A percentile compares a stretch with the other conserved stretches of the same genome.
phyloP scores from a whole-genome alignment of 768 basidiomycete species.

The Tubosaeta sp. region DNA sequence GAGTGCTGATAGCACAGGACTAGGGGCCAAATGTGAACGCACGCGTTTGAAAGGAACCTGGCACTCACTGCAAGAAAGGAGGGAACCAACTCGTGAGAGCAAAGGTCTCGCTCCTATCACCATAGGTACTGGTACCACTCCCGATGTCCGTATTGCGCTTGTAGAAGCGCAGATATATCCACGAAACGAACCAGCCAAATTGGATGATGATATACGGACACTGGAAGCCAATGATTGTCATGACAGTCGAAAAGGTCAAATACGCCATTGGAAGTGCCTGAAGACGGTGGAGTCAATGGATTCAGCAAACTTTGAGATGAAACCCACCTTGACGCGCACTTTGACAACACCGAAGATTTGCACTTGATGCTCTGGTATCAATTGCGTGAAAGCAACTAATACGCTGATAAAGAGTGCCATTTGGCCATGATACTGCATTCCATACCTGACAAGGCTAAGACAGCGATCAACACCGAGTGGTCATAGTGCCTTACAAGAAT shows the following conservation, averaged over 20 bases:
- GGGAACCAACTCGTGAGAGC: constrained; percentile 96
- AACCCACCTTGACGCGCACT: constrained; percentile 80
- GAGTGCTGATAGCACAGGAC: constrained; percentile 65
- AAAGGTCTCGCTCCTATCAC: constrained; percentile 96
- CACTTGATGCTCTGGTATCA: constrained; percentile 97
- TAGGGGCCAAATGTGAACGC: constrained; percentile 28
- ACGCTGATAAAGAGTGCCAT: constrained; percentile 86
- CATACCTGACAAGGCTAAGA: constrained; percentile 53
- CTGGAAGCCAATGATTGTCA: constrained; percentile 80
- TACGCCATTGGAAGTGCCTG: constrained; percentile 94
- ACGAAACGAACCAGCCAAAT: constrained; percentile 97
- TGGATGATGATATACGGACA: constrained; percentile 92
- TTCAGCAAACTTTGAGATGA: background rate
- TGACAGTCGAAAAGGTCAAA: constrained; percentile 82
- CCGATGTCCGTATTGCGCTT: constrained; percentile 75
- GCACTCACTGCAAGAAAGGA: constrained; percentile 82
- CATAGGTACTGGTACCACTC: constrained; percentile 67
- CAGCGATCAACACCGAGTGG: constrained; percentile 3
- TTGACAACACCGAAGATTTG: constrained; percentile 84
- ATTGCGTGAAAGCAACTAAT: constrained; percentile 94
- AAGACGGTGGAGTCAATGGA: constrained; percentile 4
- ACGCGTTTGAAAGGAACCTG: background rate
- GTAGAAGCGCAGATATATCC: constrained; percentile 96
- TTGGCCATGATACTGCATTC: constrained; percentile 87
- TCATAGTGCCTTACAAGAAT: constrained; percentile 61